A percentile compares a stretch with the other conserved stretches of the same genome.
Evolutionary conservation across 2,329 filamentous ascomycete genomes (phyloP).

Genomic region (Talaromyces amestolkiae): DNA sequence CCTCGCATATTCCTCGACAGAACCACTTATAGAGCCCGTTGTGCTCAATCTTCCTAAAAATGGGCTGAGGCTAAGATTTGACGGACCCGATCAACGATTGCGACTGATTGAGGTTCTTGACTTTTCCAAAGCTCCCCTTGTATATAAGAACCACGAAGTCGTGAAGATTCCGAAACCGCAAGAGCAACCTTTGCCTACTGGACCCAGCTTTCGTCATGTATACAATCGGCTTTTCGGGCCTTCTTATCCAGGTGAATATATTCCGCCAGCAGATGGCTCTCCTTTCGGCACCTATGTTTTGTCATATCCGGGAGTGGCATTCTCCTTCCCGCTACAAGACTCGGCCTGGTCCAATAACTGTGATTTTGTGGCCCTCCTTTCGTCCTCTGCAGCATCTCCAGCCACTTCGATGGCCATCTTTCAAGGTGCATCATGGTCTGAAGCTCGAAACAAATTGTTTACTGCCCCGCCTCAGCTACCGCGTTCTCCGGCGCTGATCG

Average conservation of each 20-base stretch:
- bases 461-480: constrained; percentile 70
- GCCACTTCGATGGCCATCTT: constrained; percentile 90
- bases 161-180: constrained; percentile 54
- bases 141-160: constrained; percentile 78
- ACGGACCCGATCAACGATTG: constrained; percentile 86
- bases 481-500: constrained; percentile 66
- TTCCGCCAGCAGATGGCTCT: constrained; percentile 59
- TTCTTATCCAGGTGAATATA: constrained; percentile 90
- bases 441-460: constrained; percentile 74
- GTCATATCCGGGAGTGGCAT: constrained; percentile 91
- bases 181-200: constrained; percentile 43
- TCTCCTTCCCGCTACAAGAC: constrained; percentile 77
- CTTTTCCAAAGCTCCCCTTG: constrained; percentile 79
- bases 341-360: constrained; percentile 69
- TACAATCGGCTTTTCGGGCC: constrained; percentile 93
- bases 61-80: constrained; percentile 85
- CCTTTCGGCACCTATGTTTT: constrained; percentile 76
- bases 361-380: constrained; percentile 83
- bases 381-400: constrained; percentile 70
- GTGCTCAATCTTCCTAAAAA: constrained; percentile 76
- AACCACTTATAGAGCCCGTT: constrained; percentile 73
- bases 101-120: constrained; percentile 88
- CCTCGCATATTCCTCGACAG: constrained; percentile 71
- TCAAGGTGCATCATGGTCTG: constrained; percentile 84
- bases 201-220: constrained; percentile 81